Conservation (phyloP, 192 early-diverging fungal genomes). For the Powellomyces hirtus region DNA sequence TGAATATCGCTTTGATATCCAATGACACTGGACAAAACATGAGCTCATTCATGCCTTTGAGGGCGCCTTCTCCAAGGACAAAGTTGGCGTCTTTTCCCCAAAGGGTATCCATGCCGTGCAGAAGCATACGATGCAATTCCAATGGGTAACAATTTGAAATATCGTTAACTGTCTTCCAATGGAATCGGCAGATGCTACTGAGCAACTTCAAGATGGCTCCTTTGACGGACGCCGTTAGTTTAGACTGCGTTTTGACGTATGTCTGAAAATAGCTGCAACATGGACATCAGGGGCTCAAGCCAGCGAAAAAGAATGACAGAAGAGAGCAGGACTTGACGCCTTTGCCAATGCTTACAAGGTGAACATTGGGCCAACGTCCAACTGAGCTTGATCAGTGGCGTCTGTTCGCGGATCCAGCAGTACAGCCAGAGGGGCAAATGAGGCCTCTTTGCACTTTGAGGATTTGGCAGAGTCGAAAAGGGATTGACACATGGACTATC, state of each 20-base stretch:
- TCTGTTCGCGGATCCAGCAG: slow-evolving; percentile 19
- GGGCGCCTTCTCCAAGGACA: slow-evolving; percentile 33
- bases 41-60: slow-evolving; percentile 28
- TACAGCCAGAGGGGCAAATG: slow-evolving; percentile 18
- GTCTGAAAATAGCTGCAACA: slow-evolving; percentile 22
- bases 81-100: slow-evolving; percentile 27
- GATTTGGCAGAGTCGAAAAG: slow-evolving; percentile 28
- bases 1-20: neutral
- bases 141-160: neutral
- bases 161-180: slow-evolving; percentile 11
- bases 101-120: slow-evolving; percentile 14
- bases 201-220: slow-evolving; percentile 30
- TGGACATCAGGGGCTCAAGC: neutral
- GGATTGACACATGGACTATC: slow-evolving; percentile 11
- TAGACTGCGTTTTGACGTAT: slow-evolving; percentile 31
- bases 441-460: slow-evolving; percentile 21
- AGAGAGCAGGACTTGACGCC: too few relatives aligned
- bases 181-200: slow-evolving; percentile 15
- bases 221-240: slow-evolving; percentile 39
- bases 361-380: slow-evolving; percentile 22
- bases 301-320: neutral
- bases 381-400: slow-evolving; percentile 10
- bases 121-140: slow-evolving; percentile 8
- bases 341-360: slow-evolving; percentile 3
- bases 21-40: slow-evolving; percentile 8